Conservation (phyloP, 768 basidiomycete species). For the Hydnomerulius pinastri region DNA sequence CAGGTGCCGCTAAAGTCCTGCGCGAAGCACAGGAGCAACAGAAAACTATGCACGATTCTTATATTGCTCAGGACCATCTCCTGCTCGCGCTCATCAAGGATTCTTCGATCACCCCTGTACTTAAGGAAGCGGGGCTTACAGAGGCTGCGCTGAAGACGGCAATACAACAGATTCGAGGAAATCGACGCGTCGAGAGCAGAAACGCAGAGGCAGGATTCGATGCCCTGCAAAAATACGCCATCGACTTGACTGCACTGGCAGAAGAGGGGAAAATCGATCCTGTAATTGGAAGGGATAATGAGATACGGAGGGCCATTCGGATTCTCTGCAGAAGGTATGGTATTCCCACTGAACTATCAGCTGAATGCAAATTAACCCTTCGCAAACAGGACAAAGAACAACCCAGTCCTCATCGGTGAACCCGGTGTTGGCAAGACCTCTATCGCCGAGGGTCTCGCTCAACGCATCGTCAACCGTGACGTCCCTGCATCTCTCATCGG, state of each 20-base stretch:
- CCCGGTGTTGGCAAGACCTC: conserved; percentile 96
- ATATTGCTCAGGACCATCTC: conserved; percentile 92
- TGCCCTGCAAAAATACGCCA: conserved; percentile 84
- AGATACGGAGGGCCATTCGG: conserved; percentile 82
- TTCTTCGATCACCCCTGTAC: conserved; percentile 56
- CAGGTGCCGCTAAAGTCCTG: conserved; percentile 59
- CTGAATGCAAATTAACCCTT: conserved; percentile 9
- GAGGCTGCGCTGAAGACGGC: conserved; percentile 74
- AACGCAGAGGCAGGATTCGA: conserved; percentile 93
- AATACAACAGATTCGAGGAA: conserved; percentile 78
- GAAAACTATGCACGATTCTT: conserved; percentile 87
- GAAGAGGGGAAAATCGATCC: conserved; percentile 95
- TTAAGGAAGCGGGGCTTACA: conserved; percentile 78
- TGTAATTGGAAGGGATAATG: conserved; percentile 90
- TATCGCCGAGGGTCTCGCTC: conserved; percentile 93
- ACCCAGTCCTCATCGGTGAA: conserved; percentile 95
- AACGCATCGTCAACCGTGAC: conserved; percentile 92
- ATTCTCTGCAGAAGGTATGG: conserved; percentile 77
- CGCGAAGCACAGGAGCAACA: conserved; percentile 75
- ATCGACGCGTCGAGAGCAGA: conserved; percentile 81
- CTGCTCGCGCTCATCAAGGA: conserved; percentile 85
- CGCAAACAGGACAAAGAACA: conserved; percentile 83
- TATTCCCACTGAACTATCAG: background rate
- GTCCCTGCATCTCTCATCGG: conserved; percentile 75
- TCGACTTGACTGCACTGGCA: conserved; percentile 84